Base-by-base conservation (phyloP, 306 rosid species). In the Trifolium subterraneum region DNA sequence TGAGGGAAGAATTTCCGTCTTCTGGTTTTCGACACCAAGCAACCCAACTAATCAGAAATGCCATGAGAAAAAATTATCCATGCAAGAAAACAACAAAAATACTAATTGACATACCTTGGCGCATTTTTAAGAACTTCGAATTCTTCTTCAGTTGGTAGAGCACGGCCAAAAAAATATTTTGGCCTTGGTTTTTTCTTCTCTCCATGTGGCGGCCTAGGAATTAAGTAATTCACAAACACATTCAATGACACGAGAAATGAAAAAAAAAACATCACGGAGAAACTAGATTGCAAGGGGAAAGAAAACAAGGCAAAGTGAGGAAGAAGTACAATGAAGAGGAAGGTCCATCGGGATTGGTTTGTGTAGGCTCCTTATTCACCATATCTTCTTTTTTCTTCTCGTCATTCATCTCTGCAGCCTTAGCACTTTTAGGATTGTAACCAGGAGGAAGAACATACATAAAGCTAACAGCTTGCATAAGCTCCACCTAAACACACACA, bases 391-490 rank as follows among this genome's bases (percentile, higher is more conserved):
- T 79, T 60, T 45, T 84, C 77, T 31, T 78, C 77, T 89, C 93
- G 60, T 87, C 96, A 19, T 89, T 87, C 72, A 89, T 63, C 84
- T 91, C 98, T 0, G 97, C 96, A 71, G 97, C 98, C 81, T 89
- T 93, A 47, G 98, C 98, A 73, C 96, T 91, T 39, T 93, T 96
- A 25, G 98, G 84, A 45, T 91, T 85, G 87, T 91, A 93, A 93
- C 98, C 97, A 0, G 97, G 98, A 9, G 97, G 98, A 15, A 94
- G 97, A 75, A 91, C 98, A 84, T 93, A 93, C 98, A 93, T 93
- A 77, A 93, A 93, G 86, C 97, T 91, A 71, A 93, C 97, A 74
- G 97, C 97, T 82, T 89, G 92, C 97, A 93, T 91, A 2, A 87
- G 78, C 85, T 93, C 98, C 86, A 91, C 82, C 98, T 93, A 80